Evolutionary conservation across 805 yeast genomes (phyloP), one percentile per base, ranked within the genome.

Genomic region (Saccharomycopsis sp.): DNA sequence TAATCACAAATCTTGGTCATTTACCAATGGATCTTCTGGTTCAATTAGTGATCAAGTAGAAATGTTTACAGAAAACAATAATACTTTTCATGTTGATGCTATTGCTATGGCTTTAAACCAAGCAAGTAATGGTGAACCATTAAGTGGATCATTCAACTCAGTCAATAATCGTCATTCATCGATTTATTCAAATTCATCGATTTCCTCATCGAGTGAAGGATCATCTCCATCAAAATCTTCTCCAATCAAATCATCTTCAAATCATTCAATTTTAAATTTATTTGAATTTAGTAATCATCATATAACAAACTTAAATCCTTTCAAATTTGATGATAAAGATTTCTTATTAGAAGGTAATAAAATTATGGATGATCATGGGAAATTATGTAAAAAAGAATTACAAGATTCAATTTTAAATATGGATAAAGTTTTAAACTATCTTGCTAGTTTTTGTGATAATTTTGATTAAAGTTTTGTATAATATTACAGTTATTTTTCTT

Each of bases 301-400:
- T 19, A 4, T 42, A 3, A 40, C 45, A 20, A 43, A 34, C n/a
- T 37, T 34, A n/a, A 41, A 39, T 18, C 41, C 42, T 6, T 45
- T 45, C 30, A 23, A 14, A 2, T 45, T 45, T 21, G 41, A 45
- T 21, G 45, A 37, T 6, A 41, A 23, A 26, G 37, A 34, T 31
- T 45, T 38, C 31, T 30, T 28, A 12, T 30, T 45, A 5, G 17
- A 30, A 8, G 40, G 40, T 13, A 37, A 36, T 13, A 32, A 36
- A 25, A n/a, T 45, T 3, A 18, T 37, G 3, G 43, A 39, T 28
- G 46, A 41, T 25, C 28, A 37, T 14, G 42, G 42, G n/a, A 21
- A 31, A 20, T 27, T 44, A 21, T 23, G 28, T 23, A 9, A 26
- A 4, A 41, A 27, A 26, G 29, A 34, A 10, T 15, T 42, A 6